phyloP scores from a whole-genome alignment of 306 rosid genomes.

The Malus fusca region DNA sequence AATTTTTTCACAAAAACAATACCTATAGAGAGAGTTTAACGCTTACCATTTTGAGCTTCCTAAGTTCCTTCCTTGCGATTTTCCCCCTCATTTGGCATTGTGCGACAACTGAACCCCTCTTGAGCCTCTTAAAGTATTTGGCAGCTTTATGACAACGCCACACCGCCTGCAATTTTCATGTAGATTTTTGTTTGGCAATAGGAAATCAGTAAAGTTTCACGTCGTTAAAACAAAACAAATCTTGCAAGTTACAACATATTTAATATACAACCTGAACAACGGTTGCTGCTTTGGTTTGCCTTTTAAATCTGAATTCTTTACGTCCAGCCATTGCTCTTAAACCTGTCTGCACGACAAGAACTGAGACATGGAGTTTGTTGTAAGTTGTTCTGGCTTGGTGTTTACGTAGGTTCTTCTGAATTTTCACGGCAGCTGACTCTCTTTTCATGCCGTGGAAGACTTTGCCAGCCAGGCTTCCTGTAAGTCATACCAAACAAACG shows the following conservation, averaged over 20 bases:
- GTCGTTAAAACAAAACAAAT: not conserved
- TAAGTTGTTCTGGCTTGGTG: conserved; percentile 52
- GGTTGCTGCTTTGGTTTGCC: conserved; percentile 68
- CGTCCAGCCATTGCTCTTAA: conserved; percentile 77
- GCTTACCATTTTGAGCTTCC: conserved; percentile 88
- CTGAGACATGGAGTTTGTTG: conserved; percentile 49
- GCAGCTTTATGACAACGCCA: conserved; percentile 80
- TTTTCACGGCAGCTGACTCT: conserved; percentile 70
- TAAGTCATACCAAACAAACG: conserved; percentile 20
- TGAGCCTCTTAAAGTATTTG: conserved; percentile 62
- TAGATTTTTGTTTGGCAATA: not conserved
- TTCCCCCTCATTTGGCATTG: conserved; percentile 88
- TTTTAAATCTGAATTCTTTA: conserved; percentile 63
- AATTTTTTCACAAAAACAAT: not conserved
- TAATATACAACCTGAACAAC: conserved; percentile 54
- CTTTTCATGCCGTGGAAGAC: conserved; percentile 51
- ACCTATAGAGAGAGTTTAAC: not conserved
- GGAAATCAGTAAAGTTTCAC: not conserved
- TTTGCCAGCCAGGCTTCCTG: conserved; percentile 86
- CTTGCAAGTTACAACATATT: conserved; percentile 16
- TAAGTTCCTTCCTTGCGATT: conserved; percentile 68
- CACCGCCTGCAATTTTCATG: conserved; percentile 53
- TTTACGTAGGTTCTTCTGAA: conserved; percentile 69
- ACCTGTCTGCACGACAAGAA: conserved; percentile 72
- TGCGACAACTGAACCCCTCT: conserved; percentile 61